A percentile compares a stretch with the other conserved stretches of the same genome.
Conservation (phyloP, 805 yeast species). For the Candida rishiriensis region DNA sequence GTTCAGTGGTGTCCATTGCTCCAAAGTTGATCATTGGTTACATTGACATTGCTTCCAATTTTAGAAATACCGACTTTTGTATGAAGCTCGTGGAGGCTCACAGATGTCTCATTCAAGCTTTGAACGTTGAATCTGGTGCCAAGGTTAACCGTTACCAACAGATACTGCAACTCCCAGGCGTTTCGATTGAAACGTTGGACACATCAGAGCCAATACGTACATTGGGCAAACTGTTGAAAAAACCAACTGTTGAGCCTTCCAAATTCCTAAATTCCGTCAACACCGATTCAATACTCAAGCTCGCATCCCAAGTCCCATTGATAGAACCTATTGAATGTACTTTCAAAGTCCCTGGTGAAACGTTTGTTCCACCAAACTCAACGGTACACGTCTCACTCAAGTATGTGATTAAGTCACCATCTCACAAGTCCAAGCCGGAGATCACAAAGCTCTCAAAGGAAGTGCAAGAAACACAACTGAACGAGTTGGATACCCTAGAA, state of each 20-base stretch:
- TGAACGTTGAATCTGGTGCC: constrained; percentile 37
- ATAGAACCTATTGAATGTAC: constrained; percentile 64
- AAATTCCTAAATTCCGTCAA: constrained; percentile 50
- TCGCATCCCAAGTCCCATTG: constrained; percentile 64
- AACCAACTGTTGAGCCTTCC: constrained; percentile 50
- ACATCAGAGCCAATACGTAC: constrained; percentile 50
- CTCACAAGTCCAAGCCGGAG: constrained; percentile 53
- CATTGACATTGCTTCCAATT: constrained; percentile 75
- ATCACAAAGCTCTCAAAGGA: constrained; percentile 35
- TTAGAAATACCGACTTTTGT: constrained; percentile 68
- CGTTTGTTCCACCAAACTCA: constrained; percentile 63
- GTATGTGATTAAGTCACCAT: constrained; percentile 69
- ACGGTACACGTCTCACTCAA: constrained; percentile 72
- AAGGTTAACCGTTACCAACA: constrained; percentile 49
- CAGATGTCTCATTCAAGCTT: constrained; percentile 73
- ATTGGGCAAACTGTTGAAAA: constrained; percentile 64
- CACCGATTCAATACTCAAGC: constrained; percentile 39
- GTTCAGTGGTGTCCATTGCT: constrained; percentile 55
- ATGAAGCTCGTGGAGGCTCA: constrained; percentile 58
- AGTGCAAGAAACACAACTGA: constrained; percentile 31
- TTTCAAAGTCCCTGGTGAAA: constrained; percentile 86
- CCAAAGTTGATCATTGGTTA: constrained; percentile 67
- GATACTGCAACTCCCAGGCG: constrained; percentile 77
- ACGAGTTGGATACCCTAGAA: constrained; percentile 62
- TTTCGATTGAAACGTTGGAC: constrained; percentile 46